Evolutionary conservation across 345 rosid genomes (phyloP).

Genomic region (Cardamine occulta): DNA sequence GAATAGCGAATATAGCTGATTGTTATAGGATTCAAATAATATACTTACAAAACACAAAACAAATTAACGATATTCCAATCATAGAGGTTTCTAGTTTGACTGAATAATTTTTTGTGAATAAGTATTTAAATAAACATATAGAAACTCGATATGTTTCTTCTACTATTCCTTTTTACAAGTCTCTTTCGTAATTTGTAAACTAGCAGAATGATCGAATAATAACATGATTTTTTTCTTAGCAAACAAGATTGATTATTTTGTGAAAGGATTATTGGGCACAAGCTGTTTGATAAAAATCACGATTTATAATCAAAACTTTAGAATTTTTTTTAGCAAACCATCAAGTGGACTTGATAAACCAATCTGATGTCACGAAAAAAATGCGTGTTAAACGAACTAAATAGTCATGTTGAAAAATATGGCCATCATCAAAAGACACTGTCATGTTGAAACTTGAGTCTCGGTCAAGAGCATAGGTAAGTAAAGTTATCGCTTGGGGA

Average conservation of each 20-base stretch:
- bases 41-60: constrained; percentile 19
- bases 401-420: background rate
- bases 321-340: background rate
- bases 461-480: background rate
- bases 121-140: background rate
- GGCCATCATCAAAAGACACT: background rate
- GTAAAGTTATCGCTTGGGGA: background rate
- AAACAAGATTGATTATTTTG: background rate
- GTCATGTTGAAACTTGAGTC: background rate
- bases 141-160: background rate
- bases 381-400: background rate
- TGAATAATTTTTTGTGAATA: background rate
- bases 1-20: constrained; percentile 16
- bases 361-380: background rate
- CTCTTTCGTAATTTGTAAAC: background rate
- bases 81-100: constrained; percentile 8
- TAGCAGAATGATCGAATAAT: background rate
- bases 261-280: no score
- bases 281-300: background rate
- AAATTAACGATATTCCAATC: constrained; percentile 7
- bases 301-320: background rate
- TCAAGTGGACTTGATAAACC: background rate
- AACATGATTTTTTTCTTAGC: background rate
- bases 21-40: constrained; percentile 22
- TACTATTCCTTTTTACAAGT: background rate